Evolutionary conservation across 2,329 filamentous ascomycete species (phyloP).

Genomic region (Diaporthe sp.): DNA sequence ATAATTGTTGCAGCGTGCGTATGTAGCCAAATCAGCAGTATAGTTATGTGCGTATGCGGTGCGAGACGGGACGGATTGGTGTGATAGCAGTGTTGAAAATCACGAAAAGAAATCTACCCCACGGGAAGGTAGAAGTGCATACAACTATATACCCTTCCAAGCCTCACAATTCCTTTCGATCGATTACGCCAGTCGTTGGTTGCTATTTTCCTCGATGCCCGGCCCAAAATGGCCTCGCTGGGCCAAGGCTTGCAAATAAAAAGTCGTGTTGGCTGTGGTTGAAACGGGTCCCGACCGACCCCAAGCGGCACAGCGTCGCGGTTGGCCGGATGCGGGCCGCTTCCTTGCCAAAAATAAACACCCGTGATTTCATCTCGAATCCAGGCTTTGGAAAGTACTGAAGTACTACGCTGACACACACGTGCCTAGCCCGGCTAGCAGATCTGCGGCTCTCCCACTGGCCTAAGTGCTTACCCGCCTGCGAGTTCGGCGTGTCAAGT

Average conservation of each 20-base stretch:
- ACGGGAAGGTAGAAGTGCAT: neutral
- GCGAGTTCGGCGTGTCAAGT: neutral
- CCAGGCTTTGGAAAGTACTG: neutral
- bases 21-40: neutral
- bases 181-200: neutral
- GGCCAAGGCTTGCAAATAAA: neutral
- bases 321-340: neutral
- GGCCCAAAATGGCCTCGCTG: neutral
- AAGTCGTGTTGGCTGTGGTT: neutral
- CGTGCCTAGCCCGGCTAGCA: neutral
- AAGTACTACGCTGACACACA: neutral
- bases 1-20: neutral
- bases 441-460: neutral
- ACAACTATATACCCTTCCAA: neutral
- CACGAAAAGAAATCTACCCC: neutral
- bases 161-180: neutral
- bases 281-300: slow-evolving; percentile 21
- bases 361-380: neutral
- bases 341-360: slow-evolving; percentile 28
- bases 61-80: neutral
- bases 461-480: slow-evolving; percentile 3
- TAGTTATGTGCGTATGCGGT: neutral
- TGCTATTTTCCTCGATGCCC: neutral
- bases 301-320: neutral
- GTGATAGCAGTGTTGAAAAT: neutral